A percentile compares a stretch with the other conserved stretches of the same genome.
Evolutionary conservation across 129 eudicot genomes (phyloP).

Genomic region (carrot (Daucus carota)): DH1_v3.0 NC_030389.2:7770501-7771000

Average conservation of each 20-base stretch:
- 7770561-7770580: neutral
- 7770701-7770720: slow-evolving; percentile 4
- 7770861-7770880: no score
- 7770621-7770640: neutral
- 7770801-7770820: neutral
- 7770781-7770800: neutral
- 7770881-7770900: neutral
- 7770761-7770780: neutral
- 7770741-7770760: neutral
- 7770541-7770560: neutral
- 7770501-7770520: slow-evolving; percentile 6
- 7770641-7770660: neutral
- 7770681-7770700: slow-evolving; percentile 8
- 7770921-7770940: neutral
- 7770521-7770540: neutral
- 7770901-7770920: neutral
- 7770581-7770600: neutral
- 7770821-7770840: neutral
- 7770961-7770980: no score
- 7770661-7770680: neutral
- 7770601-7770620: slow-evolving; percentile 1
- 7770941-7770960: neutral
- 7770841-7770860: neutral
- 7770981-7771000: neutral
- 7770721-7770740: neutral